A percentile compares a stretch with the other conserved stretches of the same genome.
These are phyloP conservation scores for Neurospora sp. DNA, from an alignment of 495 filamentous ascomycete genomes.

Conservation along the genomic window DNA sequence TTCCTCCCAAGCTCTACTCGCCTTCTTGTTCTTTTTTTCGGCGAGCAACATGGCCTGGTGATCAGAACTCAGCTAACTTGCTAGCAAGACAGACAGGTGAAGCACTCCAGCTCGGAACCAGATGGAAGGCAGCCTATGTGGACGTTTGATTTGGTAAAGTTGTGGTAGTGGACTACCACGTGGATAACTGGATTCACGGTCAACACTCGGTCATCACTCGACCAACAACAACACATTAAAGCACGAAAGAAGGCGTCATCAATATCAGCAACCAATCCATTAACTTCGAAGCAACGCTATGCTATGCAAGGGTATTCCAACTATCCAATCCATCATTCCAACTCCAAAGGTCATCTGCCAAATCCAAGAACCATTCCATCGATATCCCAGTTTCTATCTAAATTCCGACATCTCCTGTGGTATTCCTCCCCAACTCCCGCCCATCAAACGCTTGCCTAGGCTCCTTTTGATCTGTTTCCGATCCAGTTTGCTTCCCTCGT, in stretches of 20 bases:
- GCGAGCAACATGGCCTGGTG: neutral
- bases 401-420: no score
- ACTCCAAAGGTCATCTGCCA: neutral
- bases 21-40: neutral
- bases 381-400: neutral
- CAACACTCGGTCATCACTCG: neutral
- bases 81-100: neutral
- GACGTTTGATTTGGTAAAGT: neutral
- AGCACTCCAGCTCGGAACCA: neutral
- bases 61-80: neutral
- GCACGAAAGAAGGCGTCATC: neutral
- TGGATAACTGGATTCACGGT: neutral
- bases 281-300: neutral
- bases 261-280: neutral
- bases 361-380: neutral
- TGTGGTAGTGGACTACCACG: neutral
- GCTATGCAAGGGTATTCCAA: neutral
- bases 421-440: neutral
- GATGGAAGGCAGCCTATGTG: neutral
- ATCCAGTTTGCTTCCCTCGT: neutral
- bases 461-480: neutral
- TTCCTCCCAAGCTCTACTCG: no score
- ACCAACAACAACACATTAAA: neutral
- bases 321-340: neutral
- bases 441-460: neutral